These are phyloP conservation scores for Cordyceps cicadae DNA, from an alignment of 2,329 filamentous ascomycete genomes.

Conservation along the genomic window DNA sequence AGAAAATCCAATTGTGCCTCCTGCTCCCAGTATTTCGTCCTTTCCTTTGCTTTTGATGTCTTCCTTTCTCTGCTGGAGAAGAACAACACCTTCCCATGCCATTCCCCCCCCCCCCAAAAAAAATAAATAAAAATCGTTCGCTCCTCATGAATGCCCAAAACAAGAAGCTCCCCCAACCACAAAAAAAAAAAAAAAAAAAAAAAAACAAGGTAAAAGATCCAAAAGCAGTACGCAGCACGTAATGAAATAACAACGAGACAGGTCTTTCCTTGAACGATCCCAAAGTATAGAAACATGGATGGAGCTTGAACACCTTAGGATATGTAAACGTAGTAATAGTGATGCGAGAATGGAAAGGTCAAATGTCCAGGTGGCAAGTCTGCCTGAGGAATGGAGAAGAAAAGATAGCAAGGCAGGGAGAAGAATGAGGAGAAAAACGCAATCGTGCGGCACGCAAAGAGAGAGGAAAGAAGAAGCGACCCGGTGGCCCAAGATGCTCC, in stretches of 20 bases:
- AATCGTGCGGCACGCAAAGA: not conserved
- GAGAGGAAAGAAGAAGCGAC: not conserved
- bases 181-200: not conserved
- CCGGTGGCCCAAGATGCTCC: not conserved
- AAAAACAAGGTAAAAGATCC: not conserved
- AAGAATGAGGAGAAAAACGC: not conserved
- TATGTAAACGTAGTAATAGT: not conserved
- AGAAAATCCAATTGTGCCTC: not conserved
- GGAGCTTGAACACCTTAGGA: not conserved
- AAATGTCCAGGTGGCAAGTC: not conserved
- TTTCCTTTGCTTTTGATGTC: not conserved
- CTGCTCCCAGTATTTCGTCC: not conserved
- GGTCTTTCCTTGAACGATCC: slow-evolving; percentile 2
- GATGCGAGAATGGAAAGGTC: not conserved
- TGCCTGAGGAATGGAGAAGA: not conserved
- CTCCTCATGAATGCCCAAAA: not conserved
- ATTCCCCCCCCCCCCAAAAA: not conserved
- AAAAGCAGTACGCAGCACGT: not conserved
- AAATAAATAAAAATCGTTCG: not conserved
- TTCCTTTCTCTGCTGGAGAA: not conserved
- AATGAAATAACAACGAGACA: not conserved
- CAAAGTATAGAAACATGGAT: not conserved
- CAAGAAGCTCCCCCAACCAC: not conserved
- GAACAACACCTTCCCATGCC: not conserved
- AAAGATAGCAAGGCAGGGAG: too few relatives aligned